A percentile compares a stretch with the other conserved stretches of the same genome.
Conservation (phyloP, 805 yeast genomes). For the Candida taoyuanica region DNA sequence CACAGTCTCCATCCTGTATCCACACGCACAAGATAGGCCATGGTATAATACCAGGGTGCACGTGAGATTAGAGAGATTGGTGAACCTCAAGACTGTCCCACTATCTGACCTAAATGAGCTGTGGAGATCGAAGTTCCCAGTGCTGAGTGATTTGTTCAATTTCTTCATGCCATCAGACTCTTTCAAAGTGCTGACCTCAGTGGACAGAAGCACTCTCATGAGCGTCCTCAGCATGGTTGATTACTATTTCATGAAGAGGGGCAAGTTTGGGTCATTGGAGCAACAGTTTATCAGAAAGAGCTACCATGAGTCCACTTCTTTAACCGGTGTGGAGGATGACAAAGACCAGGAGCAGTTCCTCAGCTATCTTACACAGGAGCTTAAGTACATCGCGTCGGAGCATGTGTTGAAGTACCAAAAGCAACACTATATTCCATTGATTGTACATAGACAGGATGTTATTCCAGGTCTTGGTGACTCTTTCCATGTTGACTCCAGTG, state of each 20-base stretch:
- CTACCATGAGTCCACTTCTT: too few species aligned
- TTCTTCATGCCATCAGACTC: constrained; percentile 14
- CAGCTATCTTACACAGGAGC: constrained; percentile 11
- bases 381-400: constrained; percentile 12
- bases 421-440: constrained; percentile 2
- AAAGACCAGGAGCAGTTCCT: constrained; percentile 1
- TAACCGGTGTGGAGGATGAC: neutral
- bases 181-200: constrained; percentile 4
- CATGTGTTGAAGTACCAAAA: constrained; percentile 8
- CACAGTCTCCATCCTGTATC: constrained; percentile 13
- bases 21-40: constrained; percentile 6
- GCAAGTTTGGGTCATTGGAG: constrained; percentile 13
- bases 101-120: constrained; percentile 14
- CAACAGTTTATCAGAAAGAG: constrained; percentile 5
- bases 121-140: constrained; percentile 16
- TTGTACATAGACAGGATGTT: constrained; percentile 5
- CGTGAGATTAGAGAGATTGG: constrained; percentile 12
- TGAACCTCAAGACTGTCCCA: constrained; percentile 12
- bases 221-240: constrained; percentile 13
- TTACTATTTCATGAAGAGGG: constrained; percentile 16
- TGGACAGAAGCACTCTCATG: constrained; percentile 9
- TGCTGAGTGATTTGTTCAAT: constrained; percentile 15
- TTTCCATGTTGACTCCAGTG: constrained; percentile 5
- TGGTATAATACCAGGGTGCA: constrained; percentile 12
- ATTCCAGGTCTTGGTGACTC: constrained; percentile 9